A percentile compares a stretch with the other conserved stretches of the same genome.
Evolutionary conservation across 2,329 filamentous ascomycete genomes (phyloP).

Genomic region (Colletotrichum tabaci): DNA sequence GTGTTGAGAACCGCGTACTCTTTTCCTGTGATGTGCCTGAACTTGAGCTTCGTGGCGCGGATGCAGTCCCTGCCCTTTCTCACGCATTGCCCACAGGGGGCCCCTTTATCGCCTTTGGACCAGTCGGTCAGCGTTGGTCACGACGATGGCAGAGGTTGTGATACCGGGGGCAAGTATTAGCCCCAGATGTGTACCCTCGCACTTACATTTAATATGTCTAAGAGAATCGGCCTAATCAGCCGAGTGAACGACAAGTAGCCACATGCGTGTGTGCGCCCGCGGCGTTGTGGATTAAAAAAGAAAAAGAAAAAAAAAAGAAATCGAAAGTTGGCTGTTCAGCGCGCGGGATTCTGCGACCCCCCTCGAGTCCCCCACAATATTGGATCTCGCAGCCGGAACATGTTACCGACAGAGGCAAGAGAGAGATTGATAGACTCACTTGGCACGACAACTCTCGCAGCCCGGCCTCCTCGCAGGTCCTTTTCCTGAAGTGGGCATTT

Average conservation of each 20-base stretch:
- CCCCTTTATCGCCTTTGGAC: slow-evolving; percentile 26
- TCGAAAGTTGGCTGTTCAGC: background rate
- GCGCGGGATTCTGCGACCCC: background rate
- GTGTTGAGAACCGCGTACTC: background rate
- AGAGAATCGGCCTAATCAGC: background rate
- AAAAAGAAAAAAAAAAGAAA: background rate
- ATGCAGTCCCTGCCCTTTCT: slow-evolving; percentile 6
- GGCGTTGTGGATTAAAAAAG: background rate
- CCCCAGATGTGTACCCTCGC: background rate
- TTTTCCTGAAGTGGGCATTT: slow-evolving; percentile 16
- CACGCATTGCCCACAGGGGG: slow-evolving; percentile 25
- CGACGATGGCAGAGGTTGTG: too few species aligned
- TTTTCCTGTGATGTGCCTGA: slow-evolving; percentile 21
- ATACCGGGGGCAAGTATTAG: background rate
- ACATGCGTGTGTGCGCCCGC: background rate
- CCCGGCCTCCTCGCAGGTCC: slow-evolving; percentile 19
- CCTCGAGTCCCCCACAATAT: background rate
- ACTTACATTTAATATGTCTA: slow-evolving; percentile 37
- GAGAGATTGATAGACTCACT: background rate
- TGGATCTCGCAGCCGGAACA: background rate
- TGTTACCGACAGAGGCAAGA: background rate
- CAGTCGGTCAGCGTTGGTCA: background rate
- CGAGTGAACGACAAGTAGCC: slow-evolving; percentile 1
- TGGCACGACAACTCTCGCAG: slow-evolving; percentile 31
- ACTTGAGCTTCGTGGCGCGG: slow-evolving; percentile 22